Evolutionary conservation across 1,139 yeast genomes (phyloP).

Genomic region (Candida tetrigidarum): DNA sequence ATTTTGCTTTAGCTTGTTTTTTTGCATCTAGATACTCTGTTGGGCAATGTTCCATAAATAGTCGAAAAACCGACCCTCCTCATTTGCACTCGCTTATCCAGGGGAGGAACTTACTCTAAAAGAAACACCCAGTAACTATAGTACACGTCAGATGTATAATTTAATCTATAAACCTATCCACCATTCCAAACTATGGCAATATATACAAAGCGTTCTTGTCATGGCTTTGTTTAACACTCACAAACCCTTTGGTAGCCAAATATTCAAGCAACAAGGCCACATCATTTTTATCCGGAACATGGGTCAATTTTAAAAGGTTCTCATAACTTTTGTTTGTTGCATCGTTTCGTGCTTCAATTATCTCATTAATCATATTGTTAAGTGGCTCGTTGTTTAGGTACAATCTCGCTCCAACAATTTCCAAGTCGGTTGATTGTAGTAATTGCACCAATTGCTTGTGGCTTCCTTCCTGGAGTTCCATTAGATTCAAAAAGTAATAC

Average conservation of each 20-base stretch:
- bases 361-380: conserved; percentile 4
- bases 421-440: conserved; percentile 28
- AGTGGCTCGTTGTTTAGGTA: conserved; percentile 15
- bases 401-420: conserved; percentile 33
- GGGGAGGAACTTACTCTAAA: no score
- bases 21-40: no score
- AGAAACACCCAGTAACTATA: no score
- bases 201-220: conserved; percentile 26
- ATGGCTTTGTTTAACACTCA: conserved; percentile 28
- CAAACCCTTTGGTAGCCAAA: conserved; percentile 36
- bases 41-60: no score
- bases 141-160: no score
- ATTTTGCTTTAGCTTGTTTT: no score
- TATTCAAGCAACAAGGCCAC: conserved; percentile 10
- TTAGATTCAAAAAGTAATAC: conserved; percentile 32
- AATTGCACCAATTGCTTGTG: conserved; percentile 22
- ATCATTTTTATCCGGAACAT: conserved; percentile 17
- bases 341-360: background rate
- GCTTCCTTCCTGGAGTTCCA: background rate
- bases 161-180: no score
- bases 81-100: no score
- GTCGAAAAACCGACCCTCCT: no score
- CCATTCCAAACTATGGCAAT: conserved; percentile 9
- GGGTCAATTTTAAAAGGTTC: conserved; percentile 17
- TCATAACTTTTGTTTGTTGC: conserved; percentile 23